Evolutionary conservation across 352 stramenopile species (phyloP), one percentile per base, ranked within the genome.

Genomic region (Phytophthora capsici): DNA sequence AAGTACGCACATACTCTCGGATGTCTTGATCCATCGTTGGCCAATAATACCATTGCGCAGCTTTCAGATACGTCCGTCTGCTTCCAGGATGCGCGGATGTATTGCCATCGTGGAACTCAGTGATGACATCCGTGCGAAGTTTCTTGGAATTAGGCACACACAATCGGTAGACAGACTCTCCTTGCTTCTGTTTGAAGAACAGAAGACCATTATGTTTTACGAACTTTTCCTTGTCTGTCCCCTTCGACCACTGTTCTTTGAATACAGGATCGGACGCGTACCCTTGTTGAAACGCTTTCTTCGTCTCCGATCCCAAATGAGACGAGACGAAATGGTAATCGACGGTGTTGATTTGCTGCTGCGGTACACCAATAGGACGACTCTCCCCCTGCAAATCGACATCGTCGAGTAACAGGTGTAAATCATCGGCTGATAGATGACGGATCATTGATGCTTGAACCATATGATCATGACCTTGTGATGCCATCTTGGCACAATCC

Each of bases 1-100:
- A 54, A 17, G 50, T 58, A 8, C 36, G 16, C 25, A 67, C 66
- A 13, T 75, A 75, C 16, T 56, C 22, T n/a, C 46, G n/a, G n/a
- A 52, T 26, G 49, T 57, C 36, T 8, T 32, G 16, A 34, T 50
- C 52, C 52, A 59, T 49, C 14, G 40, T 59, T 20, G 52, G 40
- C 28, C 40, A 60, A 30, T 52, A 52, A 12, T 60, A 60, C 26
- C 41, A 60, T 60, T 52, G 34, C 7, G 36, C 19, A 4, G 36
- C 36, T 45, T 48, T 47, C 2, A 49, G 50, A 23, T 58, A 58
- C 16, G 22, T 54, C 38, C 56, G 48, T 57, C 43, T 26, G 38
- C 28, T 34, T 53, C 14, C 53, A 17, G 30, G 40, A 45, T 57
- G 57, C 10, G 45, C 44, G 44, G n/a, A n/a, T n/a, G n/a, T n/a